Evolutionary conservation across 1,284 basidiomycete species (phyloP), one percentile per base, ranked within the genome.

Genomic region (Sporisorium exsertum): DNA sequence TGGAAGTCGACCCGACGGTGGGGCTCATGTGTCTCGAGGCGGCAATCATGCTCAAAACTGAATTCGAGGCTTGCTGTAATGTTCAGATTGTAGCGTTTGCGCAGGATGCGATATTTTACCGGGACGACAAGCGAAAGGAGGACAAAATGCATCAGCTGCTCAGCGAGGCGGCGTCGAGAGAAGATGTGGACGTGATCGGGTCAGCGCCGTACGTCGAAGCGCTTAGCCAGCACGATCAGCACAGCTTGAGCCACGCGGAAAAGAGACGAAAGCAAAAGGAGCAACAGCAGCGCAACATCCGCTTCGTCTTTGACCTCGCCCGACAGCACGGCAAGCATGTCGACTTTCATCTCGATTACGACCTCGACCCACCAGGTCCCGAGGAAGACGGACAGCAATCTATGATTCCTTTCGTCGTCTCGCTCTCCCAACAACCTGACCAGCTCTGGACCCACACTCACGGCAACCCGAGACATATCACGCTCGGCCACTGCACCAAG

Each of bases 271-370:
- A 40, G 12, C 60, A 68, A 27, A 64, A 63, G 35, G 24, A 9
- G 4, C 43, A 51, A 20, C 61, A 73, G 20, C 13, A 29, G 10
- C 24, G 40, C 0, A 76, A 76, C 33, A 58, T 78, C 22, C 33
- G 50, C 0, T 22, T 29, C 16, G 24, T 71, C 32, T 69, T 79
- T 27, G 33, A 55, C 1, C 49, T 79, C 8, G 77, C 77, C 1
- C 5, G 26, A 7, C 13, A 45, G 13, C 29, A 45, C 43, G 51
- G 46, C 2, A 53, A 58, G 22, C 71, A 79, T 16, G 64, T 79
- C 2, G 77, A 79, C n/a, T 74, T 79, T 26, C 77, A 79, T n/a
- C 67, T 79, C 18, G 77, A 79, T 37, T 78, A 79, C 63, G 73
- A 78, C 40, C 66, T 79, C 13, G 45, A 47, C 4, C 60, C 64